Conservation (phyloP, 805 yeast species). For the Suhomyces canberraensis region DNA sequence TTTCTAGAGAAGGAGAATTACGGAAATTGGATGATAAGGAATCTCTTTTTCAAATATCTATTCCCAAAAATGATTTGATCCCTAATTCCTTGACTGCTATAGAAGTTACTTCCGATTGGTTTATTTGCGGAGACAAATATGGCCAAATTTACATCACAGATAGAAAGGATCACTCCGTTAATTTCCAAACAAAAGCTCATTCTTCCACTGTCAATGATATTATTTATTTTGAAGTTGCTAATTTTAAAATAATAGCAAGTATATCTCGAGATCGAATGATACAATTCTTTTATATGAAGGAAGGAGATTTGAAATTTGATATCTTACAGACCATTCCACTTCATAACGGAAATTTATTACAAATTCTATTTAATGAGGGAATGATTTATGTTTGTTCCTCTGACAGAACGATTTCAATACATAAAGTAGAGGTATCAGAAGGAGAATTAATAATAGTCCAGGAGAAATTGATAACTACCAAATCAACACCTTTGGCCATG, state of each 20-base stretch:
- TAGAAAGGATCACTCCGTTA: background rate
- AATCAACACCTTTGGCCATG: slow-evolving; percentile 49
- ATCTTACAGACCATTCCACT: slow-evolving; percentile 57
- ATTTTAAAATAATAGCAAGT: slow-evolving; percentile 36
- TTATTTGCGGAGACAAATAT: slow-evolving; percentile 48
- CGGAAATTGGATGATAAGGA: slow-evolving; percentile 22
- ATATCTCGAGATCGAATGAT: slow-evolving; percentile 63
- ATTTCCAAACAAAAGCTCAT: slow-evolving; percentile 43
- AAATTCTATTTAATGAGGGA: slow-evolving; percentile 27
- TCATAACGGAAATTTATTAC: slow-evolving; percentile 53
- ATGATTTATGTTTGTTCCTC: slow-evolving; percentile 53
- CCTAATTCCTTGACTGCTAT: slow-evolving; percentile 41
- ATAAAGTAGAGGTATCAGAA: slow-evolving; percentile 30
- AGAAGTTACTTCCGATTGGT: slow-evolving; percentile 26
- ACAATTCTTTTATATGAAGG: slow-evolving; percentile 43
- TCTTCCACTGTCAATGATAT: slow-evolving; percentile 51
- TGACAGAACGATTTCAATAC: slow-evolving; percentile 59
- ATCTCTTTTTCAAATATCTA: slow-evolving; percentile 9
- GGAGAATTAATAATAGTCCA: slow-evolving; percentile 21
- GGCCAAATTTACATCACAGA: slow-evolving; percentile 36
- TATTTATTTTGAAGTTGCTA: slow-evolving; percentile 27
- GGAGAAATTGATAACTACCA: slow-evolving; percentile 49
- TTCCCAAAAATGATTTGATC: slow-evolving; percentile 30
- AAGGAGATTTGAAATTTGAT: slow-evolving; percentile 37
- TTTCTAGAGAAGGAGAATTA: slow-evolving; percentile 43